Percentiles rank a stretch among this genome's conserved stretches.
Conservation (phyloP, 1,284 basidiomycete species). For the Schizopora paradoxa region DNA sequence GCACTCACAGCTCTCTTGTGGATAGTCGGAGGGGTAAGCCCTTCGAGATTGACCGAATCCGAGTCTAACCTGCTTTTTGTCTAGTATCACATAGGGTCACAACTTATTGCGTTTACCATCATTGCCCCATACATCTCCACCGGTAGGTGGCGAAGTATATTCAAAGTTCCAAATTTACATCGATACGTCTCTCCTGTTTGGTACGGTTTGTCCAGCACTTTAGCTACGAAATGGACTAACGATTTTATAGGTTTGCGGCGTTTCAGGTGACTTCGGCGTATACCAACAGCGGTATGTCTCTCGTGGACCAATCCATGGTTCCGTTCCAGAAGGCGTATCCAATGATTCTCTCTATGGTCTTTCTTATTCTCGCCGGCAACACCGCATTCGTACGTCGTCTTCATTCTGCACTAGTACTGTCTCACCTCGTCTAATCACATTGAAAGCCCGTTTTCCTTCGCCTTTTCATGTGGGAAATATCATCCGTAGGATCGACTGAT, state of each 20-base stretch:
- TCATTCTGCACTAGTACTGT: conserved; percentile 2
- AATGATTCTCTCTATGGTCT: conserved; percentile 61
- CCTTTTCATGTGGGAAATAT: conserved; percentile 15
- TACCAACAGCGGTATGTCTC: conserved; percentile 85
- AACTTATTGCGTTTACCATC: conserved; percentile 64
- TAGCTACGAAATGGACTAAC: background rate
- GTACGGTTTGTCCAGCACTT: conserved; percentile 30
- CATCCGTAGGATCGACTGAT: background rate
- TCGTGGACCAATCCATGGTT: conserved; percentile 87
- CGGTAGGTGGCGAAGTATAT: conserved; percentile 46
- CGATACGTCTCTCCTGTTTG: conserved; percentile 54
- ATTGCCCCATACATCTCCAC: conserved; percentile 74
- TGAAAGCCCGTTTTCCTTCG: conserved; percentile 18
- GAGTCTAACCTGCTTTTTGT: conserved; percentile 22
- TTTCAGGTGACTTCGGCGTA: conserved; percentile 88
- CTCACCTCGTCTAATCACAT: conserved; percentile 10
- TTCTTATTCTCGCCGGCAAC: conserved; percentile 87
- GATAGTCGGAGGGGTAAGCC: conserved; percentile 59
- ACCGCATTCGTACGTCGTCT: conserved; percentile 75
- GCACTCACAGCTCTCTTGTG: conserved; percentile 76
- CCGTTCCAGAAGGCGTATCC: conserved; percentile 85
- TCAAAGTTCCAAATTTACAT: conserved; percentile 50
- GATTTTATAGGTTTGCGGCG: conserved; percentile 64
- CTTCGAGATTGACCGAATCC: conserved; percentile 18
- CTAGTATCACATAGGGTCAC: conserved; percentile 70